A percentile compares a stretch with the other conserved stretches of the same genome.
Conservation (phyloP, 1,284 basidiomycete genomes). For the Exobasidium cylindrosporum region DNA sequence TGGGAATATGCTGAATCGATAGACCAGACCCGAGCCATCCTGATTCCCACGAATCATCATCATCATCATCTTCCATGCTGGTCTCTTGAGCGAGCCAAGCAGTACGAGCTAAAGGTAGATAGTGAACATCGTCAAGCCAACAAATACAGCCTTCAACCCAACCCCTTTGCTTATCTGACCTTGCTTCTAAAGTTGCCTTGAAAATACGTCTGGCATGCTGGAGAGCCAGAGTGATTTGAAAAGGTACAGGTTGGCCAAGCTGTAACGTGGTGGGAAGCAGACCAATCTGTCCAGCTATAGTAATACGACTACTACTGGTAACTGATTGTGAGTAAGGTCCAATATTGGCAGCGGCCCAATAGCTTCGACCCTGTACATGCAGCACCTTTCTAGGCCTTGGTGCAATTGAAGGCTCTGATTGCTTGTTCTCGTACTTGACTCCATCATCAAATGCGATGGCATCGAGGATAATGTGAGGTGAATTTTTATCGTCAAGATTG, state of each 20-base stretch:
- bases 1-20: constrained; percentile 20
- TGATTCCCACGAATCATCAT: background rate
- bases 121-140: constrained; percentile 37
- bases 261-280: constrained; percentile 72
- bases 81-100: constrained; percentile 15
- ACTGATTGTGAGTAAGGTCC: constrained; percentile 96
- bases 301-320: constrained; percentile 67
- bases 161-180: constrained; percentile 17
- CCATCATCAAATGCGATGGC: constrained; percentile 19
- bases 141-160: constrained; percentile 51
- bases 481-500: background rate
- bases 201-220: constrained; percentile 77
- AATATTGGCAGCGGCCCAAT: constrained; percentile 99
- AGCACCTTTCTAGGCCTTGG: constrained; percentile 61
- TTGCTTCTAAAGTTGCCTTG: constrained; percentile 30
- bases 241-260: constrained; percentile 61
- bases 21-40: constrained; percentile 15
- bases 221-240: constrained; percentile 70
- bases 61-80: constrained; percentile 18
- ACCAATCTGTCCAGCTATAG: constrained; percentile 92
- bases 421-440: background rate
- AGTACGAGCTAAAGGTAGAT: background rate
- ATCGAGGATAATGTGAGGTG: constrained; percentile 4
- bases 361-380: constrained; percentile 91
- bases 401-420: background rate